Evolutionary conservation across 1,284 basidiomycete species (phyloP).

Genomic region (Amylostereum chailletii): DNA sequence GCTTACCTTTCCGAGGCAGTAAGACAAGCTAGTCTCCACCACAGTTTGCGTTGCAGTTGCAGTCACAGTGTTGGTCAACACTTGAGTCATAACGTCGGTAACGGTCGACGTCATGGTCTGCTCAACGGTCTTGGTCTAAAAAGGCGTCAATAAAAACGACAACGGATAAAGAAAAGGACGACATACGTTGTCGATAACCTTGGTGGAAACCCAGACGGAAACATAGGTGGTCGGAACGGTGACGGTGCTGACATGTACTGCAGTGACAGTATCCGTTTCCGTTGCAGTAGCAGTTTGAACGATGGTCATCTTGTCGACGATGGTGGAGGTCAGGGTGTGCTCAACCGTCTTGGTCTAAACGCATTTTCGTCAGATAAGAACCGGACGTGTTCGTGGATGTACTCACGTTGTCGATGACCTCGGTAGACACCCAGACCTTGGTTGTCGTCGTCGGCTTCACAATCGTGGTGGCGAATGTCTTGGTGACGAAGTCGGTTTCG

Average conservation of each 20-base stretch:
- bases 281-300: slow-evolving; percentile 14
- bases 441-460: slow-evolving; percentile 48
- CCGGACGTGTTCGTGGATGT: background rate
- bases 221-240: slow-evolving; percentile 30
- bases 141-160: background rate
- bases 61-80: slow-evolving; percentile 30
- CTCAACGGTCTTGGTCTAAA: slow-evolving; percentile 5
- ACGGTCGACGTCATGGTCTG: slow-evolving; percentile 11
- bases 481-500: slow-evolving; percentile 29
- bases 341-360: slow-evolving; percentile 44
- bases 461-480: slow-evolving; percentile 33
- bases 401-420: slow-evolving; percentile 51
- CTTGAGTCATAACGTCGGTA: slow-evolving; percentile 3
- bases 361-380: background rate
- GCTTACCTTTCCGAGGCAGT: slow-evolving; percentile 43
- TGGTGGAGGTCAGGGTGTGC: slow-evolving; percentile 41
- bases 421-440: slow-evolving; percentile 43
- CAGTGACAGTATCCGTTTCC: slow-evolving; percentile 14
- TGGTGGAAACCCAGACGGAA: slow-evolving; percentile 24
- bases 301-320: slow-evolving; percentile 37
- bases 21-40: slow-evolving; percentile 28
- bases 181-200: slow-evolving; percentile 1
- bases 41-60: slow-evolving; percentile 23
- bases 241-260: slow-evolving; percentile 5
- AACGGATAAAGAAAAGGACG: background rate